Base-by-base conservation (phyloP, 1,284 basidiomycete species). In the Cutaneotrichosporon sp. region DNA sequence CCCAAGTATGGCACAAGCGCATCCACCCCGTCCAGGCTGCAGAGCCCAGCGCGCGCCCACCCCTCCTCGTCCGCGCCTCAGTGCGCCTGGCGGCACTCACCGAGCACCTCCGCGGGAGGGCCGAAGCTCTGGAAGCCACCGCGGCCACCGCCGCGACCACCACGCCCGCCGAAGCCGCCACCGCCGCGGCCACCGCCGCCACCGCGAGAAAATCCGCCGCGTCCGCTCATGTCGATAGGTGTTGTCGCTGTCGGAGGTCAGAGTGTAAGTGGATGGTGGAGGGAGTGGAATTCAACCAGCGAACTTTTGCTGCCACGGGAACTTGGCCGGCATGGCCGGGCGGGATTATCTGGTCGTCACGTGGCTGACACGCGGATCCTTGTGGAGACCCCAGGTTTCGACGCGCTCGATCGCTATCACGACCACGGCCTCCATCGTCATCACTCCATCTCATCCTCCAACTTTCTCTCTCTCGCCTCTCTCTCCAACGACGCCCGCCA, bases 61-160 rank as follows among this genome's bases (percentile, higher is more conserved):
- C 27, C 11, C 4, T 29, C 29, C 29, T 24, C 3, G 20, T 8
- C 49, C 49, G 9, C 49, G 24, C 49, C 25, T 27, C 5, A 29
- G n/a, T 29, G 20, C 45, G 22, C 18, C 49, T 20, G 10, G 34
- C 14, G 4, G 27, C 3, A 31, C 34, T 36, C 71, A 90, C 92
- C 91, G 43, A 90, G 81, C 24, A 95, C 91, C 57, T 84, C 86
- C 61, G 92, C 91, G 59, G 92, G 92, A 72, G 92, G 92, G 47
- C 92, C 92, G 45, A 83, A 74, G 58, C 88, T 87, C 64, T 86
- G 84, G 72, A 87, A 89, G 62, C 88, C 87, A 46, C 81, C 81
- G 59, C 80, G 72, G 27, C 68, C 65, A 49, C 68, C 65, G 38
- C 72, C 68, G 51, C 70, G 62, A 25, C 60, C 60, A 22, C 83